phyloP scores from a whole-genome alignment of 176 grass and related monocot species.

The Oryza glaberrima region DNA sequence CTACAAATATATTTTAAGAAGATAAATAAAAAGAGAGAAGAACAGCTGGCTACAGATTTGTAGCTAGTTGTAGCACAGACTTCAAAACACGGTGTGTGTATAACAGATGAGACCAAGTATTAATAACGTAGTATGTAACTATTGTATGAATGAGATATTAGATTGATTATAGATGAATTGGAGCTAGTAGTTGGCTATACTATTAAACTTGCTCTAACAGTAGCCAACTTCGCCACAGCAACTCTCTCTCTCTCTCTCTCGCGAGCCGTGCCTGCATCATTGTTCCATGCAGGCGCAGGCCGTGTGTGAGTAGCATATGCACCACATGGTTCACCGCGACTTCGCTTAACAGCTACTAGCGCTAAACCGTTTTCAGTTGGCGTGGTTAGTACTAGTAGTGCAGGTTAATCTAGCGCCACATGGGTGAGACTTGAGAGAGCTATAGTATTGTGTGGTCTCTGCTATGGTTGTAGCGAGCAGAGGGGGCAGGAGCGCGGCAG shows the following conservation, averaged over 20 bases:
- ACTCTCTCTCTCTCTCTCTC: not conserved
- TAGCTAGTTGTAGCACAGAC: too few species aligned
- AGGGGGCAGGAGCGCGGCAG: constrained; percentile 10
- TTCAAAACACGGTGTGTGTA: too few species aligned
- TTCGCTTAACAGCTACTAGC: not conserved
- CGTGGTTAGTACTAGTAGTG: not conserved
- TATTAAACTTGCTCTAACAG: too few species aligned
- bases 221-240: not conserved
- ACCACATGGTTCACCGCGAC: not conserved
- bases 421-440: not conserved
- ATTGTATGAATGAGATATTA: too few species aligned
- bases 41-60: too few species aligned
- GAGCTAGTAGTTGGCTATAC: too few species aligned
- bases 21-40: too few species aligned
- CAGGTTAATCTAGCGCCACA: constrained; percentile 16
- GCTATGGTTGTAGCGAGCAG: constrained; percentile 15
- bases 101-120: too few species aligned
- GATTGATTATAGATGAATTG: too few species aligned
- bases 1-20: too few species aligned
- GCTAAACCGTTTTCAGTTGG: not conserved
- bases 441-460: not conserved
- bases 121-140: too few species aligned
- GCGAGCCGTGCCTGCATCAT: not conserved
- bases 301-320: not conserved
- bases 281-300: not conserved